Conservation (phyloP, 805 yeast species). For the Pichia kluyveri region DNA sequence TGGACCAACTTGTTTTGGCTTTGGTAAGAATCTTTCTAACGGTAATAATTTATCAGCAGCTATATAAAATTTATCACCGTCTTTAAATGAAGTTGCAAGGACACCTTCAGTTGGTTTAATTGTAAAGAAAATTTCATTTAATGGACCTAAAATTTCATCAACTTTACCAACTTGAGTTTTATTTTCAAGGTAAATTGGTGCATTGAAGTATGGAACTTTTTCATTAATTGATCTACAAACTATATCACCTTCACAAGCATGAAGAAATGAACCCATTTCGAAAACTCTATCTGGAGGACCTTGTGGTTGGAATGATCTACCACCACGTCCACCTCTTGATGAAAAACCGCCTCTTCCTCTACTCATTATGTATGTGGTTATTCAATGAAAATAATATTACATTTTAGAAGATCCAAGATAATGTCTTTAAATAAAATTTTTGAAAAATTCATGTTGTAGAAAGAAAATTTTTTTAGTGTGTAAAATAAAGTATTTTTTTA, state of each 20-base stretch:
- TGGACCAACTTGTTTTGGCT: conserved; percentile 83
- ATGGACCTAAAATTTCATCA: conserved; percentile 95
- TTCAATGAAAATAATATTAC: too few species aligned
- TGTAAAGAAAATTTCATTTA: conserved; percentile 96
- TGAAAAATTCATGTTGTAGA: too few species aligned
- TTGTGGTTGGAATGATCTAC: conserved; percentile 57
- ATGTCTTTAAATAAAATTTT: too few species aligned
- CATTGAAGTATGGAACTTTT: conserved; percentile 95
- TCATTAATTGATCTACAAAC: conserved; percentile 92
- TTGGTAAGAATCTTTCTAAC: conserved; percentile 92
- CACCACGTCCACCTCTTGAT: conserved; percentile 72
- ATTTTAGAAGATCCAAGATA: too few species aligned
- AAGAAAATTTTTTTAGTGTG: too few species aligned
- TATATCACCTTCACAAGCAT: conserved; percentile 93
- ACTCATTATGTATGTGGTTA: conserved; percentile 34
- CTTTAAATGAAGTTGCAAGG: conserved; percentile 85
- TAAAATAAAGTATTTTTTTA: neutral
- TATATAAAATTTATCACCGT: conserved; percentile 92
- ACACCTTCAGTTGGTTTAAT: conserved; percentile 95
- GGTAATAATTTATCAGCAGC: conserved; percentile 95
- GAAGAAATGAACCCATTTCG: conserved; percentile 91
- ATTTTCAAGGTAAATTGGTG: conserved; percentile 94
- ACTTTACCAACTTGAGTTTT: conserved; percentile 95
- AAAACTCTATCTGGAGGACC: conserved; percentile 96
- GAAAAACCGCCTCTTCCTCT: conserved; percentile 62